Percentiles rank a stretch among this genome's conserved stretches.
phyloP scores from a whole-genome alignment of 1,139 yeast genomes.

The Saccharomyces hybrid region DNA sequence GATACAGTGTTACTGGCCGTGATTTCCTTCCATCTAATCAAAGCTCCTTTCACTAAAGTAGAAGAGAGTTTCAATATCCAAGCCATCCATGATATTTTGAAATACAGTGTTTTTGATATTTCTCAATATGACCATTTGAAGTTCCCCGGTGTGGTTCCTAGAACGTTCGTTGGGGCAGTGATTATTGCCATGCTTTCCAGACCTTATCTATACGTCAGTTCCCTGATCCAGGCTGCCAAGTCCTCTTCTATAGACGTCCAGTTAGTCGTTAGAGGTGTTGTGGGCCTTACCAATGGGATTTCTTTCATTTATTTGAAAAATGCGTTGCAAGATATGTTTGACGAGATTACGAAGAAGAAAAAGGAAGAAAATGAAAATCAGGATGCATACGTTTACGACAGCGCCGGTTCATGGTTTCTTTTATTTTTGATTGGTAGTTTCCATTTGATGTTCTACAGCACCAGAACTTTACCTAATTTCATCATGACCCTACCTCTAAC shows the following conservation, averaged over 20 bases:
- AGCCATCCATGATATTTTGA: constrained; percentile 75
- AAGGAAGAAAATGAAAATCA: constrained; percentile 11
- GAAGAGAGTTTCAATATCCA: constrained; percentile 92
- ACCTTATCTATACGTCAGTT: constrained; percentile 28
- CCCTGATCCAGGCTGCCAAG: constrained; percentile 3
- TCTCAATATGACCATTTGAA: constrained; percentile 59
- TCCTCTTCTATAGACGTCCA: constrained; percentile 41
- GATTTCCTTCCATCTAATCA: constrained; percentile 39
- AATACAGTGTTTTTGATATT: constrained; percentile 47
- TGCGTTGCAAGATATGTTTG: constrained; percentile 22
- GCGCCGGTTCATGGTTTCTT: constrained; percentile 49
- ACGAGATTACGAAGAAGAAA: constrained; percentile 7
- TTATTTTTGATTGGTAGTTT: constrained; percentile 59
- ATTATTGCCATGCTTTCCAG: constrained; percentile 40
- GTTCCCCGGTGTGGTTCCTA: constrained; percentile 87
- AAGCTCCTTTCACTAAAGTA: constrained; percentile 82
- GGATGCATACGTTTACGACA: constrained; percentile 11
- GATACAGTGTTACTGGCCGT: constrained; percentile 28
- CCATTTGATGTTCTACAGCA: constrained; percentile 67
- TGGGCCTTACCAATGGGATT: constrained; percentile 46
- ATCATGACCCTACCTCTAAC: constrained; percentile 67
- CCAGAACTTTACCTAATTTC: constrained; percentile 82
- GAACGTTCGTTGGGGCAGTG: constrained; percentile 72
- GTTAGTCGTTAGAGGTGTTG: constrained; percentile 41
- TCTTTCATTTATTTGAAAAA: constrained; percentile 32